Evolutionary conservation across 2,329 filamentous ascomycete genomes (phyloP).

Genomic region (Xylariaceae sp.): DNA sequence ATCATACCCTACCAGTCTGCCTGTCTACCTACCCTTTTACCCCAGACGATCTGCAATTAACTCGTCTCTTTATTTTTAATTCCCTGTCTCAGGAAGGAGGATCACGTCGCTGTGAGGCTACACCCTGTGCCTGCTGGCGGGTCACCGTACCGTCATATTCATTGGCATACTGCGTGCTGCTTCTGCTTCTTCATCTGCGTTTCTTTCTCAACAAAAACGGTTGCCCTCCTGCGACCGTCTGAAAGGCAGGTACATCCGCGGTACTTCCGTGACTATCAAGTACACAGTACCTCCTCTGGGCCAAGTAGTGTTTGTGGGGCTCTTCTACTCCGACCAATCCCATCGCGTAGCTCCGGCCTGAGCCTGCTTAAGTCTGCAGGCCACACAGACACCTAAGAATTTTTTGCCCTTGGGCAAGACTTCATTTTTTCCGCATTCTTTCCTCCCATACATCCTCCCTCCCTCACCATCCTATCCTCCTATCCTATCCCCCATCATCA

Average conservation of each 20-base stretch:
- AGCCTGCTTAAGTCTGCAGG: slow-evolving; percentile 18
- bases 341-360: slow-evolving; percentile 4
- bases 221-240: background rate
- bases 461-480: slow-evolving; percentile 11
- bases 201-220: background rate
- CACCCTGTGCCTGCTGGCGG: background rate
- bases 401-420: slow-evolving; percentile 20
- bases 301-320: background rate
- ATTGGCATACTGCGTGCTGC: too few species aligned
- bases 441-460: slow-evolving; percentile 13
- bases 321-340: slow-evolving; percentile 16
- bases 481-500: slow-evolving; percentile 14
- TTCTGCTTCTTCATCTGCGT: too few species aligned
- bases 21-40: background rate
- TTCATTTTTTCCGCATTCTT: slow-evolving; percentile 10
- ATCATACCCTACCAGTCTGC: background rate
- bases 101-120: background rate
- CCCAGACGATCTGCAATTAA: slow-evolving; percentile 9
- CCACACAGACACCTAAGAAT: slow-evolving; percentile 23
- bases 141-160: too few species aligned
- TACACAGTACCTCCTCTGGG: background rate
- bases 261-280: background rate
- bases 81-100: background rate
- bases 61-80: background rate
- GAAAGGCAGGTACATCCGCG: background rate